Evolutionary conservation across 306 rosid genomes (phyloP).

Genomic region (Prosopis cineraria): DNA sequence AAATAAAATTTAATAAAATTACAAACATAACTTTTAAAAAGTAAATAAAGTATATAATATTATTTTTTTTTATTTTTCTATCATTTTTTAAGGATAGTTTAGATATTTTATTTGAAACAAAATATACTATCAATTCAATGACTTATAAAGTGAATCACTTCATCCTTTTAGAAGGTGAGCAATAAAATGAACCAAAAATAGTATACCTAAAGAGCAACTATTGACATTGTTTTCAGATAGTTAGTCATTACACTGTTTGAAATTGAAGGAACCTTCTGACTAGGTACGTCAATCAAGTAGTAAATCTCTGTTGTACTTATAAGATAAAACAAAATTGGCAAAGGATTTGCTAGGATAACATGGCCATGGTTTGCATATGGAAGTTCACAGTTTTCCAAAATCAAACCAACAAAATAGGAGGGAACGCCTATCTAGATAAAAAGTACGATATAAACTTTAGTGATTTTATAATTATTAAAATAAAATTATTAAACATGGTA

Average conservation of each 20-base stretch:
- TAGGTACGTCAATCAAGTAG: slow-evolving; percentile 94
- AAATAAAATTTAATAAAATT: no score
- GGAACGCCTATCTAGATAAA: slow-evolving; percentile 82
- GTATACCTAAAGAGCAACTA: no score
- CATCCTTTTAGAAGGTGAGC: no score
- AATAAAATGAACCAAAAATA: no score
- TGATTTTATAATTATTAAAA: slow-evolving; percentile 19
- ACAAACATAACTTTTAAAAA: no score
- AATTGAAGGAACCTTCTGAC: slow-evolving; percentile 91
- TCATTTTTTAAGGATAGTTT: no score
- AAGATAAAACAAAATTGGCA: slow-evolving; percentile 88
- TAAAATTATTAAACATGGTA: neutral
- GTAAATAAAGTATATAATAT: no score
- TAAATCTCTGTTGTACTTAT: slow-evolving; percentile 91
- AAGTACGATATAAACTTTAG: slow-evolving; percentile 14
- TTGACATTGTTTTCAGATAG: slow-evolving; percentile 76
- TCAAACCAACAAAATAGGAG: slow-evolving; percentile 86
- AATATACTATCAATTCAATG: no score
- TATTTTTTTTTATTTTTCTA: no score
- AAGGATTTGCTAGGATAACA: slow-evolving; percentile 88
- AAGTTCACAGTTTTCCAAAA: slow-evolving; percentile 88
- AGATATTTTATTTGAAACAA: no score
- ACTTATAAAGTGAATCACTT: no score
- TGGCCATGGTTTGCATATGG: slow-evolving; percentile 91
- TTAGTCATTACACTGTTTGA: slow-evolving; percentile 88